phyloP scores from a whole-genome alignment of 495 filamentous ascomycete genomes.

The Lophiotrema nucula region DNA sequence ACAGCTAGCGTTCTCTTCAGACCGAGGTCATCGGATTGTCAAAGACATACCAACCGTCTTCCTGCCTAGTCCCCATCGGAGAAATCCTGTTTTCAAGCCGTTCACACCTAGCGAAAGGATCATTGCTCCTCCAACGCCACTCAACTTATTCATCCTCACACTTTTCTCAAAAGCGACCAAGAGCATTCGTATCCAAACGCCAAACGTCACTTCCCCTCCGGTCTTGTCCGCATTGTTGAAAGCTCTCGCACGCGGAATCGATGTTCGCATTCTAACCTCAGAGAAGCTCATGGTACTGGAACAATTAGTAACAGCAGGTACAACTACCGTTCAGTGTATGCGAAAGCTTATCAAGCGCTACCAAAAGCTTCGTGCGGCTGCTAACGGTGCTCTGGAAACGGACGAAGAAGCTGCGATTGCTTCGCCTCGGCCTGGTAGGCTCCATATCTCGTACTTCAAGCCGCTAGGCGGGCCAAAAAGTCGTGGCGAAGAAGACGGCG shows the following conservation, averaged over 20 bases:
- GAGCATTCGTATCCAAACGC: conserved; percentile 65
- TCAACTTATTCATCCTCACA: conserved; percentile 61
- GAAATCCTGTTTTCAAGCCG: conserved; percentile 53
- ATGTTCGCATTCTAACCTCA: conserved; percentile 63
- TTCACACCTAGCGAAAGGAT: conserved; percentile 47
- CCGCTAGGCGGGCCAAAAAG: conserved; percentile 24
- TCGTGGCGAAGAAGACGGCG: conserved; percentile 9
- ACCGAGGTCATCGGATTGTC: neutral
- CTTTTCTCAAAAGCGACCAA: conserved; percentile 52
- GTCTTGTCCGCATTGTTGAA: conserved; percentile 55
- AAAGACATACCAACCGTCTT: conserved; percentile 50
- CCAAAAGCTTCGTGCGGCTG: neutral
- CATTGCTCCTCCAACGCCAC: conserved; percentile 59
- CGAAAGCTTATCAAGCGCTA: conserved; percentile 52
- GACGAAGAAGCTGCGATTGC: conserved; percentile 24
- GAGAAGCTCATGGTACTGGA: conserved; percentile 69
- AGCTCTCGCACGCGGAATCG: conserved; percentile 54
- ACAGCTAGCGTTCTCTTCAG: neutral
- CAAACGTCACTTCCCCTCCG: conserved; percentile 64
- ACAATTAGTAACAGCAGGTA: conserved; percentile 69
- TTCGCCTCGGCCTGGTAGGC: neutral
- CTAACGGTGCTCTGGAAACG: no score
- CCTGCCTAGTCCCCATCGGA: conserved; percentile 67
- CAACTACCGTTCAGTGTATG: conserved; percentile 59
- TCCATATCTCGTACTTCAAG: conserved; percentile 53